phyloP scores from a whole-genome alignment of 768 basidiomycete genomes.

The Tricholoma sp. region DNA sequence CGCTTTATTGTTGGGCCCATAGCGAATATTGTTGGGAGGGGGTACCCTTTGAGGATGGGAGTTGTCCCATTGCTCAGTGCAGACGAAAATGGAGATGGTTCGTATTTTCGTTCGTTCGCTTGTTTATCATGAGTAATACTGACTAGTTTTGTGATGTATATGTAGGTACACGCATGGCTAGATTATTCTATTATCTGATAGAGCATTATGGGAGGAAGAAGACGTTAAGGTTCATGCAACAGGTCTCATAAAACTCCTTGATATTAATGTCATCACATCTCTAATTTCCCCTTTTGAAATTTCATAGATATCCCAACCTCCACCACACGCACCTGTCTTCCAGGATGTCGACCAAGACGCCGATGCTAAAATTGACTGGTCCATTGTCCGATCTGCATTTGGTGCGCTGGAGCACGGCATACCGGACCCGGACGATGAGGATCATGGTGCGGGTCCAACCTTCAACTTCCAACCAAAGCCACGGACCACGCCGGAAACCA shows the following conservation, averaged over 20 bases:
- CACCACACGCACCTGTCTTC: slow-evolving; percentile 21
- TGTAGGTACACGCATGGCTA: slow-evolving; percentile 64
- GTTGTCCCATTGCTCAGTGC: slow-evolving; percentile 59
- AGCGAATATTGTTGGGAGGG: slow-evolving; percentile 64
- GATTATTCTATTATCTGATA: slow-evolving; percentile 63
- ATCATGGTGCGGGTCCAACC: not conserved
- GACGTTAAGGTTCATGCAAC: slow-evolving; percentile 57
- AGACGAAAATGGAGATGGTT: slow-evolving; percentile 46
- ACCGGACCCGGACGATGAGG: slow-evolving; percentile 16
- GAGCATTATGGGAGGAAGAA: slow-evolving; percentile 56
- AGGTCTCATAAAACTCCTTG: slow-evolving; percentile 30
- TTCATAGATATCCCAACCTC: slow-evolving; percentile 34
- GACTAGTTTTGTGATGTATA: not conserved
- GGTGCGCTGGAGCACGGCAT: slow-evolving; percentile 22
- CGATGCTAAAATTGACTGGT: slow-evolving; percentile 34
- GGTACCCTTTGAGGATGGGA: slow-evolving; percentile 80
- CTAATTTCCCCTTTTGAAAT: not conserved
- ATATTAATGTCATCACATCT: not conserved
- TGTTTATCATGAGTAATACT: not conserved
- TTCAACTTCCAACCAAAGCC: too few species aligned
- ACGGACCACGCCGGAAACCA: not conserved
- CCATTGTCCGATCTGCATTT: slow-evolving; percentile 33
- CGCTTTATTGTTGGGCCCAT: slow-evolving; percentile 63
- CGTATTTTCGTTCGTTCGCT: not conserved
- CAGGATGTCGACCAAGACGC: slow-evolving; percentile 3